Evolutionary conservation across 306 rosid species (phyloP).

Genomic region (Amphicarpaea edgeworthii): DNA sequence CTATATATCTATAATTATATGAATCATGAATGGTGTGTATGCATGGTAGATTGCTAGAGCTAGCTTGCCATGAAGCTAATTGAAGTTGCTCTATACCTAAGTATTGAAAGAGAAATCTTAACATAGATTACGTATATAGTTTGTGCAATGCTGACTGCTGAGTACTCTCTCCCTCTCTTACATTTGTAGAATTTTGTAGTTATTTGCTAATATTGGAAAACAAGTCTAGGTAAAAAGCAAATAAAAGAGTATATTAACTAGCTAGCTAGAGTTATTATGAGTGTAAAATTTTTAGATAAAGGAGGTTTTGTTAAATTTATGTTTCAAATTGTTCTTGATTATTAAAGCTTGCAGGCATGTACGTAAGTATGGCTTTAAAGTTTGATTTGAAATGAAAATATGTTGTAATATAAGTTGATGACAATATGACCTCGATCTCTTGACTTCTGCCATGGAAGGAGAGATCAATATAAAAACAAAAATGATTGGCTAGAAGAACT

Average conservation of each 20-base stretch:
- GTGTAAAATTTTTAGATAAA: background rate
- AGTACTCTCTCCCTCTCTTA: background rate
- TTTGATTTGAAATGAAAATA: no score
- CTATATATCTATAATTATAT: background rate
- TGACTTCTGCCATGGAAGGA: no score
- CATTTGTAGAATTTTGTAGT: no score
- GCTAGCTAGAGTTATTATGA: background rate
- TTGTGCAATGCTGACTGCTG: background rate
- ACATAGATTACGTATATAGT: background rate
- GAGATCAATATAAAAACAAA: no score
- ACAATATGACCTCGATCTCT: no score
- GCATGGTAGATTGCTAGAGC: slow-evolving; percentile 37
- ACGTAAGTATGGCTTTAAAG: no score
- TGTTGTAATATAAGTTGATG: no score
- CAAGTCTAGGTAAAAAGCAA: background rate
- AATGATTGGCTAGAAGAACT: no score
- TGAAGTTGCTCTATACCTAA: slow-evolving; percentile 24
- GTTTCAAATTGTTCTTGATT: no score
- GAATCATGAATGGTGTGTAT: slow-evolving; percentile 30
- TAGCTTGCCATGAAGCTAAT: slow-evolving; percentile 29
- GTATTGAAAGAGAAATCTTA: slow-evolving; percentile 25
- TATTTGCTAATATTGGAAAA: background rate
- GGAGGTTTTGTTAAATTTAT: no score
- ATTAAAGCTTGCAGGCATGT: no score
- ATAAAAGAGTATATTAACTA: background rate